Evolutionary conservation across 2,329 filamentous ascomycete genomes (phyloP).

Genomic region (Neoascochyta sp.): DNA sequence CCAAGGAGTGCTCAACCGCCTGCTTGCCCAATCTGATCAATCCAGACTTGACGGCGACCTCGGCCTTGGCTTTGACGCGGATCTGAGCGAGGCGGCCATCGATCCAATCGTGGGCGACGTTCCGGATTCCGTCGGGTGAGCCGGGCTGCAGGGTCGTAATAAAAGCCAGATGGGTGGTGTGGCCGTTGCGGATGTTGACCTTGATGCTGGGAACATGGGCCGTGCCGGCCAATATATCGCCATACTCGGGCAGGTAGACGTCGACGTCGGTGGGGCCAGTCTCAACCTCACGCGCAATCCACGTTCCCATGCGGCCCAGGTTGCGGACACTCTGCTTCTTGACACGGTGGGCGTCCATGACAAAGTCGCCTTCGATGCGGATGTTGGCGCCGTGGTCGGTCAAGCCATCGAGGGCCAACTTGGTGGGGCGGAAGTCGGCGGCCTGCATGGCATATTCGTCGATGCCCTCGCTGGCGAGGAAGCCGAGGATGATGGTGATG

Average conservation of each 20-base stretch:
- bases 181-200: constrained; percentile 72
- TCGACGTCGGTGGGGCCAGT: constrained; percentile 68
- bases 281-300: constrained; percentile 72
- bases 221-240: constrained; percentile 70
- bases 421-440: constrained; percentile 75
- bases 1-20: constrained; percentile 66
- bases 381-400: constrained; percentile 73
- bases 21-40: constrained; percentile 76
- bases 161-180: constrained; percentile 74
- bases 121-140: constrained; percentile 70
- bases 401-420: constrained; percentile 79
- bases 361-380: constrained; percentile 76
- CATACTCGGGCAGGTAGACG: constrained; percentile 80
- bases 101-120: constrained; percentile 83
- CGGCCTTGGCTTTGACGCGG: constrained; percentile 67
- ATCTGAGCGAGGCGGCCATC: constrained; percentile 70
- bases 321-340: constrained; percentile 66
- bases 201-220: constrained; percentile 72
- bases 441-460: constrained; percentile 85
- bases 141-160: constrained; percentile 72
- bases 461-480: constrained; percentile 74
- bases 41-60: constrained; percentile 73
- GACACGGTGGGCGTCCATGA: constrained; percentile 74
- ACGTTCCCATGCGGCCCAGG: constrained; percentile 74
- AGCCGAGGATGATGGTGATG: constrained; percentile 73